phyloP scores from a whole-genome alignment of 768 basidiomycete species.

The Pisolithus sp. region DNA sequence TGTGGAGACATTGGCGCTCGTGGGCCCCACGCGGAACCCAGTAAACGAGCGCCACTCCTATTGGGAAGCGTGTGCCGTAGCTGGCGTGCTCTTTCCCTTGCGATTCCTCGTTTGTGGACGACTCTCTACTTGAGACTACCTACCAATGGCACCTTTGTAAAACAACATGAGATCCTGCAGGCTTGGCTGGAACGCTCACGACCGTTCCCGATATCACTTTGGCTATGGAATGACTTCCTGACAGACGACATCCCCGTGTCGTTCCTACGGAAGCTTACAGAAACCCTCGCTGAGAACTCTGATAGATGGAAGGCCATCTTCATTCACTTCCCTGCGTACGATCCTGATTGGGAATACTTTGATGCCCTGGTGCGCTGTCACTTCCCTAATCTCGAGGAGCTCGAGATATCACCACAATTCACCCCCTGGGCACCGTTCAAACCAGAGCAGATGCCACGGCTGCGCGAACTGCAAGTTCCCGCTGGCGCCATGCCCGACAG shows the following conservation, averaged over 20 bases:
- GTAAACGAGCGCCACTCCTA: slow-evolving; percentile 23
- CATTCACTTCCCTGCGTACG: slow-evolving; percentile 23
- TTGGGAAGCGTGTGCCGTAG: slow-evolving; percentile 24
- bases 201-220: slow-evolving; percentile 20
- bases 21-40: slow-evolving; percentile 25
- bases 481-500: slow-evolving; percentile 27
- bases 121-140: slow-evolving; percentile 27
- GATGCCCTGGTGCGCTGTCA: slow-evolving; percentile 16
- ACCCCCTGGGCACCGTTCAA: slow-evolving; percentile 26
- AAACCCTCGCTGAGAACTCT: slow-evolving; percentile 14
- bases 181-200: slow-evolving; percentile 24
- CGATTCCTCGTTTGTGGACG: slow-evolving; percentile 26
- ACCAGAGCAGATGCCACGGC: slow-evolving; percentile 19
- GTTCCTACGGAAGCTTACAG: slow-evolving; percentile 19
- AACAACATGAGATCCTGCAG: slow-evolving; percentile 18
- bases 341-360: slow-evolving; percentile 25
- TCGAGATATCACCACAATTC: slow-evolving; percentile 27
- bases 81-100: slow-evolving; percentile 22
- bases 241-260: slow-evolving; percentile 23
- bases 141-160: slow-evolving; percentile 17
- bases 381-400: slow-evolving; percentile 24
- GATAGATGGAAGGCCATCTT: slow-evolving; percentile 27
- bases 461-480: slow-evolving; percentile 24
- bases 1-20: slow-evolving; percentile 22
- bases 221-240: slow-evolving; percentile 29